Conservation (phyloP, 805 yeast genomes). For the Starmerella stigmatis region DNA sequence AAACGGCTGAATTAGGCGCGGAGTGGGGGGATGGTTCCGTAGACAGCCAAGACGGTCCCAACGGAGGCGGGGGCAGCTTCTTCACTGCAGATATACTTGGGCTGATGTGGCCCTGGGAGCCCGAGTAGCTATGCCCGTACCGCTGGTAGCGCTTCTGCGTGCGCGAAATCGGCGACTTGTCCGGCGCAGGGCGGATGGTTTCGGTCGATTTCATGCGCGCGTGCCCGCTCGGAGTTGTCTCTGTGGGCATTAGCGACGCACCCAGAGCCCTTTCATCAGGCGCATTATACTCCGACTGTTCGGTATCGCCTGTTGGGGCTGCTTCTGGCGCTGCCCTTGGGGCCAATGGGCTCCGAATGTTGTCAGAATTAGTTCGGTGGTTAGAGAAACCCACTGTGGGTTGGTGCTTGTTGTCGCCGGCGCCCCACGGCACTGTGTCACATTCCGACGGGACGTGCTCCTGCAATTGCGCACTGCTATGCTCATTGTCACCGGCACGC, state of each 20-base stretch:
- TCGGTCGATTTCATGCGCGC: neutral
- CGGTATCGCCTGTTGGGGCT: too few relatives aligned
- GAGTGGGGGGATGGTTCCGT: neutral
- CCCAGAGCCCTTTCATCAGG: too few relatives aligned
- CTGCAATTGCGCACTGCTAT: too few relatives aligned
- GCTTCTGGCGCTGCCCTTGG: too few relatives aligned
- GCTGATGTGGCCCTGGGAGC: neutral
- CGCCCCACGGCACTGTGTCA: too few relatives aligned
- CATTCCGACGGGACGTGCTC: too few relatives aligned
- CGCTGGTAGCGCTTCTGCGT: conserved; percentile 11
- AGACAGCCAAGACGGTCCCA: neutral
- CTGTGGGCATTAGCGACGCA: neutral
- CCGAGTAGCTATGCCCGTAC: conserved; percentile 11
- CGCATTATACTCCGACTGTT: too few relatives aligned
- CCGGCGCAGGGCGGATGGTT: neutral
- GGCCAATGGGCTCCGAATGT: too few relatives aligned
- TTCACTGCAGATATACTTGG: neutral
- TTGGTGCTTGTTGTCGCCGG: too few relatives aligned
- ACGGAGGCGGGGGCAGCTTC: neutral
- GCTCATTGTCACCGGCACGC: too few relatives aligned
- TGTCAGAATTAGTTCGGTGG: too few relatives aligned
- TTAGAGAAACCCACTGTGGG: too few relatives aligned
- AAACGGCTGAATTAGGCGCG: neutral
- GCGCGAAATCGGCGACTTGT: conserved; percentile 2
- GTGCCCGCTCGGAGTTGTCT: neutral